Evolutionary conservation across 495 filamentous ascomycete genomes (phyloP).

Genomic region (Penicillium roqueforti): DNA sequence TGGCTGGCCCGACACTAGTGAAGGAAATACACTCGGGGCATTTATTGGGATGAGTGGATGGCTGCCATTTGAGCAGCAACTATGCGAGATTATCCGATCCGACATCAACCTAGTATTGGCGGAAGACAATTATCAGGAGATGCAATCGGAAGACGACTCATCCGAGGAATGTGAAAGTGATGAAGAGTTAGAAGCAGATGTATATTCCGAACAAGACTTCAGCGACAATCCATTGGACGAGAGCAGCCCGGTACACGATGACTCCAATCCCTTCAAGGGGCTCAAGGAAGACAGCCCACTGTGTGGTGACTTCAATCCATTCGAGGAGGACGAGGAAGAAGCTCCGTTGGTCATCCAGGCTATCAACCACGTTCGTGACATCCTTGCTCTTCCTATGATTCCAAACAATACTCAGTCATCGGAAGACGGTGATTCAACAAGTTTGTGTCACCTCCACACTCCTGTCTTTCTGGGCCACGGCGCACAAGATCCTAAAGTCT

Average conservation of each 20-base stretch:
- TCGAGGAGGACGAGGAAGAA: slow-evolving; percentile 20
- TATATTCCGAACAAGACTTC: neutral
- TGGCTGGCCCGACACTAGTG: slow-evolving; percentile 32
- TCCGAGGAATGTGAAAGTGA: neutral
- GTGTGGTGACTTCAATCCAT: slow-evolving; percentile 10
- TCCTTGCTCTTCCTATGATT: slow-evolving; percentile 15
- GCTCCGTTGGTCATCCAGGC: slow-evolving; percentile 4
- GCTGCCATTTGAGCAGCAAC: slow-evolving; percentile 44
- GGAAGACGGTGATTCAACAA: neutral
- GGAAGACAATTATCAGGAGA: neutral
- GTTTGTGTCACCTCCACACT: slow-evolving; percentile 15
- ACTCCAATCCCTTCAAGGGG: slow-evolving; percentile 12
- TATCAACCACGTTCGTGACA: slow-evolving; percentile 16
- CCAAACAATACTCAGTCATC: neutral
- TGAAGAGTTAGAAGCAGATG: slow-evolving; percentile 4
- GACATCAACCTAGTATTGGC: neutral
- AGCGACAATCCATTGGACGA: slow-evolving; percentile 12
- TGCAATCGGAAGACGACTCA: neutral
- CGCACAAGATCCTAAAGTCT: slow-evolving; percentile 47
- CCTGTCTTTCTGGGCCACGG: slow-evolving; percentile 55
- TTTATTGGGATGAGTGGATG: slow-evolving; percentile 56
- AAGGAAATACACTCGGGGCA: slow-evolving; percentile 19
- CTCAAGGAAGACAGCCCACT: neutral
- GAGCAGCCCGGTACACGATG: slow-evolving; percentile 1
- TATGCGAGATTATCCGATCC: slow-evolving; percentile 25